Evolutionary conservation across 306 rosid species (phyloP).

Genomic region (Cajanus cajan): DNA sequence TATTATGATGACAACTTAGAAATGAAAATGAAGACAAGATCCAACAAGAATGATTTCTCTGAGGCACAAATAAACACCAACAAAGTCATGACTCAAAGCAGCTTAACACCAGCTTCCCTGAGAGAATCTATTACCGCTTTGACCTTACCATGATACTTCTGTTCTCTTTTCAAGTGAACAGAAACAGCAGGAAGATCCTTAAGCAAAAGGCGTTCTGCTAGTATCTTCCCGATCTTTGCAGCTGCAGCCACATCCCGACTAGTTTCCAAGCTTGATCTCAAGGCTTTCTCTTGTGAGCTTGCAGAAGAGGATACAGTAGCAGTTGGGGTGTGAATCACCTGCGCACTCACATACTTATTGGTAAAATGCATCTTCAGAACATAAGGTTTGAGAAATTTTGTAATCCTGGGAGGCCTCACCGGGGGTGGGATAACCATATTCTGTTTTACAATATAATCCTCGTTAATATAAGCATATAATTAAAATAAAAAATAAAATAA

Average conservation of each 20-base stretch:
- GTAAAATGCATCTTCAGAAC: conserved; percentile 87
- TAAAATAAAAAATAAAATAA: too few relatives aligned
- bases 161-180: conserved; percentile 84
- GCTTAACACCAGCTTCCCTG: conserved; percentile 67
- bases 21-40: neutral
- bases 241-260: conserved; percentile 88
- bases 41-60: conserved; percentile 20
- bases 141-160: conserved; percentile 90
- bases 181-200: conserved; percentile 75
- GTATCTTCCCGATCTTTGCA: conserved; percentile 76
- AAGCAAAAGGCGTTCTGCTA: conserved; percentile 70
- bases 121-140: conserved; percentile 81
- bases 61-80: conserved; percentile 23
- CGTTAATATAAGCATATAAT: neutral
- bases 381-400: conserved; percentile 75
- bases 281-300: conserved; percentile 76
- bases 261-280: conserved; percentile 62
- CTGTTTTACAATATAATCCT: conserved; percentile 30
- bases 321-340: conserved; percentile 78
- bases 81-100: conserved; percentile 45
- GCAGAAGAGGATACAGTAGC: conserved; percentile 84
- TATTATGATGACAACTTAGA: neutral
- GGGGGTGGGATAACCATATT: conserved; percentile 85
- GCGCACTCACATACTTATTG: conserved; percentile 74
- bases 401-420: conserved; percentile 56